Evolutionary conservation across 768 basidiomycete genomes (phyloP), one percentile per base, ranked within the genome.

Genomic region (Boletus rubropictus): DNA sequence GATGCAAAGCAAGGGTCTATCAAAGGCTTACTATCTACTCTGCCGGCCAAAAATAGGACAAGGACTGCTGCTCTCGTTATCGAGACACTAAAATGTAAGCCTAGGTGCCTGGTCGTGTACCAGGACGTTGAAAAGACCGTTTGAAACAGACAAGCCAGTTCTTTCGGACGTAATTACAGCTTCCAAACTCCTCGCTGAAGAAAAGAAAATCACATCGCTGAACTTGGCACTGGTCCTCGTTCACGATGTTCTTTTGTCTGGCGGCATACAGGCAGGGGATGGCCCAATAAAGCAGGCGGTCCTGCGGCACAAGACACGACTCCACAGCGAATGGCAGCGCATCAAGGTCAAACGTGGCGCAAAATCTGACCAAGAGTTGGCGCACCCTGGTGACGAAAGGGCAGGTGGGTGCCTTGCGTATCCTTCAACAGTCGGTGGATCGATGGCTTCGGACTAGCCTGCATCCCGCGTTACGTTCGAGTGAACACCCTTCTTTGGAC

Each of bases 51-150:
- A 67, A 76, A 78, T 55, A 77, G 85, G 59, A 88, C 87, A 60
- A 75, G 90, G 43, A 84, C 83, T 5, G 78, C 89, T 28, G 89
- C 89, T 8, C 80, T 96, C 31, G 83, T 97, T 27, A 93, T 98
- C 44, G 90, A 96, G 70, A 95, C 92, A 0, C 71, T 98, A 39
- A 97, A 96, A 78, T 97, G 94, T 95, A 68, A 73, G 82, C 51
- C 36, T 24, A 7, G 37, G 24, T 32, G 24, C n/a, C 24, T 22
- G 21, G 39, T 20, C 28, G 18, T 35, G 10, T 14, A 11, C 36
- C 6, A 6, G 40, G 52, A 31, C 34, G 22, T 42, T 65, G 39
- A 58, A 41, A 37, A 28, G 14, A 12, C 8, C 6, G 6, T 20
- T 28, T 24, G 25, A 25, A 10, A 36, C 60, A 96, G 93, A 93